phyloP scores from a whole-genome alignment of 1,284 basidiomycete species.

The Marasmius oreades region DNA sequence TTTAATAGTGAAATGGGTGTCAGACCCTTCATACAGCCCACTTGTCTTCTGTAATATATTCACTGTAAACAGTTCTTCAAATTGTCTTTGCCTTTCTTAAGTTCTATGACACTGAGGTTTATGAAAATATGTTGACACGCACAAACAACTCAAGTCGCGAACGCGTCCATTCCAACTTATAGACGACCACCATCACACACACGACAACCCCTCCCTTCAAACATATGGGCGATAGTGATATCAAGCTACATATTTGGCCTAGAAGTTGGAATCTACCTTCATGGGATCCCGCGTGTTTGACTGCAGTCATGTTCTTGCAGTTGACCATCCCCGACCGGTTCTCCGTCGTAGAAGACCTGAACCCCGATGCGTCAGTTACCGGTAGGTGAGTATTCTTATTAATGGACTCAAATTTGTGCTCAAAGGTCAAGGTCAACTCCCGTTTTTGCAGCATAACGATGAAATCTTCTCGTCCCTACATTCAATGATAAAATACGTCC shows the following conservation, averaged over 20 bases:
- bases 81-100: neutral
- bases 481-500: slow-evolving; percentile 62
- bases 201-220: too few relatives aligned
- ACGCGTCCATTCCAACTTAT: neutral
- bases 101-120: neutral
- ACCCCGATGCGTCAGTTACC: slow-evolving; percentile 73
- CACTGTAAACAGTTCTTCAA: slow-evolving; percentile 5
- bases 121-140: too few relatives aligned
- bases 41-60: slow-evolving; percentile 15
- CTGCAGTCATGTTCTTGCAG: slow-evolving; percentile 64
- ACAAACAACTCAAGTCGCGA: too few relatives aligned
- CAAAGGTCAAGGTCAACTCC: slow-evolving; percentile 56
- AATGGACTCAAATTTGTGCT: neutral
- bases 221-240: neutral
- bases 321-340: slow-evolving; percentile 62
- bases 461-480: slow-evolving; percentile 47
- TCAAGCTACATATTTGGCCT: slow-evolving; percentile 64
- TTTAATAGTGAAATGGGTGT: slow-evolving; percentile 62
- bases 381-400: slow-evolving; percentile 44
- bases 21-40: slow-evolving; percentile 64
- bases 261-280: slow-evolving; percentile 59
- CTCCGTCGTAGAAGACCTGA: slow-evolving; percentile 43
- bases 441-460: slow-evolving; percentile 60
- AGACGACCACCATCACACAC: neutral
- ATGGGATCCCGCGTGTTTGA: slow-evolving; percentile 61